Evolutionary conservation across 768 basidiomycete genomes (phyloP), one percentile per base, ranked within the genome.

Genomic region (Boletus tomentosulus): DNA sequence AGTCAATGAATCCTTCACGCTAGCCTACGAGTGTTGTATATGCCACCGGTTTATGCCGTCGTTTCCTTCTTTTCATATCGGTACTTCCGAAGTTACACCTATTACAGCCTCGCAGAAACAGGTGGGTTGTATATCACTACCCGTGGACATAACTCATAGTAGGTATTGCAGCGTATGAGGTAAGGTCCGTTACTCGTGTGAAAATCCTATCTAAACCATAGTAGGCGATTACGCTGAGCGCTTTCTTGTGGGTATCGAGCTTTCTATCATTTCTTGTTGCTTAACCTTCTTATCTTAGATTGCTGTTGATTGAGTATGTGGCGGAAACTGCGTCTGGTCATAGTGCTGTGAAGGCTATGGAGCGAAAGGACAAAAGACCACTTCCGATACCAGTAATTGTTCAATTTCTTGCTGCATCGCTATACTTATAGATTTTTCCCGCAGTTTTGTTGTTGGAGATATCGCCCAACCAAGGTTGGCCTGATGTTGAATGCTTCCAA

Each of bases 1-100:
- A 30, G 41, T 34, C 47, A 34, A 52, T 38, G 25, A 46, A 38
- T 33, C 8, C n/a, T 38, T 37, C 15, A 31, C 47, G 27, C 12
- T 63, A 89, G 87, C 54, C 61, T 91, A n/a, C 83, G 90, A 54
- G 83, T 92, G 44, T 64, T 92, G 57, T 90, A 89, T 61, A 89
- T 93, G 89, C 90, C 91, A 2, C 81, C 84, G 1, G 76, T 92
- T 41, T 92, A 88, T 66, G 86, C 85, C 27, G 72, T 92, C 57
- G 81, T 94, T 46, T 90, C 89, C 1, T 95, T 94, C 74, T 80
- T 89, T 61, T 89, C 88, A 27, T 95, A 90, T 62, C 82, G 92
- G 1, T 94, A 74, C 72, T 94, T 89, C 74, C 81, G 89, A 37
- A 73, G 79, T 53, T 93, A 89, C 63, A 89, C 81, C 39, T 84